Base-by-base conservation (phyloP, 306 rosid genomes). In the Fragaria vesca region DNA sequence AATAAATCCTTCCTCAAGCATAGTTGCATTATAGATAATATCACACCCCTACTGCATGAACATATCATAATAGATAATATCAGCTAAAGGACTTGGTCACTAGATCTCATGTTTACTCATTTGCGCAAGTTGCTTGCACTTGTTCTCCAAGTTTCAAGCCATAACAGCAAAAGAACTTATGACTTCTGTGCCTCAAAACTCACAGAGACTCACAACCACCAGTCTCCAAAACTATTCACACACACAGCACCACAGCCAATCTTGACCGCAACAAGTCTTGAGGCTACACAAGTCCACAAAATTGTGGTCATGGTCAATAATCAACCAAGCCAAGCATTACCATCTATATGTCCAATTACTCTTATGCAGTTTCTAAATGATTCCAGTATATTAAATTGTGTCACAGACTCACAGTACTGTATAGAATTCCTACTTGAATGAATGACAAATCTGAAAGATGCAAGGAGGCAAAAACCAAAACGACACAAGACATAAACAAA, bases 271-370 rank as follows among this genome's bases (percentile, higher is more conserved):
- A 30, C 66, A 38, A 63, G 71, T 34, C 51, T 30, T 45, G 69
- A 77, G 79, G 75, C 78, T 10, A 63, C 82, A 73, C 78, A 79
- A 75, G 69, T 45, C 76, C 78, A 69, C 84, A 57, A 80, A 69
- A 70, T 74, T 73, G 78, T 69, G 83, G 84, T 85, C 86, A 73
- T 60, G 78, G 69, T 75, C 75, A 63, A 66, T 36, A 66, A 66
- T 34, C 71, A 36, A 66, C 48, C 43, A 63, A 70, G 15, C 40
- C 72, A 69, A 69, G 36, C 21, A 42, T 46, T 24, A 75, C 70
- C 40, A 15, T 52, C 72, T 34, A 18, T 34, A 18, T 45, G 10
- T 9, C 30, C 47, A 71, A 50, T 32, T 28, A 48, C 30, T 36
- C 20, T 21, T 55, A 46, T 24, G 72, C 54, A 43, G 20, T 24